Evolutionary conservation across 352 stramenopile genomes (phyloP).

Genomic region (Pythium diclinum): DNA sequence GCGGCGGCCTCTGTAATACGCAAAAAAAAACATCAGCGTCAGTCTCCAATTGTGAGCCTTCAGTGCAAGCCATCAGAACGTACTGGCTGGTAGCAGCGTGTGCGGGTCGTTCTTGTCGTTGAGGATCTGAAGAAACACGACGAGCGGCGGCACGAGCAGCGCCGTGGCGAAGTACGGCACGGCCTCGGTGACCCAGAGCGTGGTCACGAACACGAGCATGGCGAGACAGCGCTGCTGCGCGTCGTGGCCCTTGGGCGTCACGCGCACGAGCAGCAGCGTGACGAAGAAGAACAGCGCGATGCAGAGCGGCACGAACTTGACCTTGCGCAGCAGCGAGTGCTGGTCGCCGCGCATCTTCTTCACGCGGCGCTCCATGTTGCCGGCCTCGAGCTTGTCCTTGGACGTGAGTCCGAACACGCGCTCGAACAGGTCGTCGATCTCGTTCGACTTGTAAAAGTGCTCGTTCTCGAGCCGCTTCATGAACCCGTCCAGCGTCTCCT

Average conservation of each 20-base stretch:
- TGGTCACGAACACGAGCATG: constrained; percentile 89
- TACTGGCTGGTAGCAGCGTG: constrained; percentile 70
- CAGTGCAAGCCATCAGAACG: not conserved
- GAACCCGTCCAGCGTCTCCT: constrained; percentile 61
- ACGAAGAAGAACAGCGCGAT: constrained; percentile 75
- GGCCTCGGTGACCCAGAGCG: constrained; percentile 89
- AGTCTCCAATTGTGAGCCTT: not conserved
- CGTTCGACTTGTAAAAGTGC: constrained; percentile 75
- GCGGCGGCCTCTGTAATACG: constrained; percentile 55
- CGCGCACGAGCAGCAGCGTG: constrained; percentile 64
- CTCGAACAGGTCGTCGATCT: constrained; percentile 77
- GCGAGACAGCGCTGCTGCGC: constrained; percentile 84
- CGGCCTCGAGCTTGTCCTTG: constrained; percentile 83
- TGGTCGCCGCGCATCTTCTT: constrained; percentile 82
- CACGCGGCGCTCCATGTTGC: constrained; percentile 85
- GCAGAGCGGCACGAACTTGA: constrained; percentile 74
- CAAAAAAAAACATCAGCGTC: not conserved
- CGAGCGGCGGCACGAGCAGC: constrained; percentile 83
- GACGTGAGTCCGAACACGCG: constrained; percentile 77
- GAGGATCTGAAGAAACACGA: constrained; percentile 87
- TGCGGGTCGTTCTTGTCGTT: constrained; percentile 80
- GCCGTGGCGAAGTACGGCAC: constrained; percentile 91
- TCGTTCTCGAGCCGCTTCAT: constrained; percentile 79
- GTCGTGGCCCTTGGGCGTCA: constrained; percentile 75
- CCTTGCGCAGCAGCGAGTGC: constrained; percentile 80